These are phyloP conservation scores for Verticillium klebahnii DNA, from an alignment of 2,329 filamentous ascomycete genomes.

Conservation along the genomic window DNA sequence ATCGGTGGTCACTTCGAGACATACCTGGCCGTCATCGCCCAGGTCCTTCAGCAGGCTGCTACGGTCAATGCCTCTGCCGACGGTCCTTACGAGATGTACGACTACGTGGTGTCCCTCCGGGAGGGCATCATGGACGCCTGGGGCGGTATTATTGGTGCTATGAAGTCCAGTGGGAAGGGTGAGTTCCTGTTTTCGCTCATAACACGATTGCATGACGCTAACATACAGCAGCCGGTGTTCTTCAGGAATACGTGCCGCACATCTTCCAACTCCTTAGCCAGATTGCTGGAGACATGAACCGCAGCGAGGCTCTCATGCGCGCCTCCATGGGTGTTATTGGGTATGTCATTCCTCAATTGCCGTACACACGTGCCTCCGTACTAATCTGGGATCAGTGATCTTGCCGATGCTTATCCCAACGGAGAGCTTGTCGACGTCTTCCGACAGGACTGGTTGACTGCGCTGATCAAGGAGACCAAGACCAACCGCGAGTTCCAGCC, in stretches of 20 bases:
- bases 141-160: constrained; percentile 92
- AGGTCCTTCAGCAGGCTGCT: constrained; percentile 90
- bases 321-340: constrained; percentile 97
- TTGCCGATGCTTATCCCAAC: constrained; percentile 88
- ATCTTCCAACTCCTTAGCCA: constrained; percentile 85
- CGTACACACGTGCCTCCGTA: not conserved
- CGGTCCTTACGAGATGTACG: constrained; percentile 88
- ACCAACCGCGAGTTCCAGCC: constrained; percentile 79
- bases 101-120: constrained; percentile 90
- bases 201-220: constrained; percentile 14
- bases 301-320: constrained; percentile 86
- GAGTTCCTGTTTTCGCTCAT: constrained; percentile 21
- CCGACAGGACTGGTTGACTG: constrained; percentile 85
- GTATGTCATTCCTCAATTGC: constrained; percentile 45
- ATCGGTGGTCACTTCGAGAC: constrained; percentile 90
- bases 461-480: constrained; percentile 88
- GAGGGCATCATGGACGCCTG: constrained; percentile 99
- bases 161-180: constrained; percentile 80
- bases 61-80: constrained; percentile 75
- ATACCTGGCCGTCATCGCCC: constrained; percentile 86
- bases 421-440: constrained; percentile 82
- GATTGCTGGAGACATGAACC: constrained; percentile 77
- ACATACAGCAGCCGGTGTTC: constrained; percentile 52
- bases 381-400: constrained; percentile 59
- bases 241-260: constrained; percentile 73